Evolutionary conservation across 768 basidiomycete genomes (phyloP).

Genomic region (Kwoniella dendrophila): DNA sequence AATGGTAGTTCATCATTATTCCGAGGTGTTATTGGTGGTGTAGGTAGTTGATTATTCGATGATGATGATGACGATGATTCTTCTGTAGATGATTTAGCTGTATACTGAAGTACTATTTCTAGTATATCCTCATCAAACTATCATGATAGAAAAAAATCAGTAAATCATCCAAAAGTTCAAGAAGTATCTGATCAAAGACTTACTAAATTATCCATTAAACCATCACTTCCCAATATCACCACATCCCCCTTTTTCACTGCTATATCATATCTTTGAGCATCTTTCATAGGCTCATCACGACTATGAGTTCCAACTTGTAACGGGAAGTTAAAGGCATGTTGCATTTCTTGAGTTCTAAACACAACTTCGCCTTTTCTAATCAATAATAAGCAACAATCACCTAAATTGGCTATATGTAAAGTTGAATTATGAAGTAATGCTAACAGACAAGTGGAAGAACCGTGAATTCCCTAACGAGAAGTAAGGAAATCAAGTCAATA

Average conservation of each 20-base stretch:
- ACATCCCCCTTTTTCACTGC: conserved; percentile 58
- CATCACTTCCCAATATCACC: conserved; percentile 54
- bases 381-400: conserved; percentile 72
- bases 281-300: conserved; percentile 64
- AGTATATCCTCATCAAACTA: conserved; percentile 56
- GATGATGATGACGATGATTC: conserved; percentile 6
- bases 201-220: conserved; percentile 56
- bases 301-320: conserved; percentile 58
- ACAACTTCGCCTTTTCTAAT: conserved; percentile 72
- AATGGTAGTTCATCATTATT: conserved; percentile 31
- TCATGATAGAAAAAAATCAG: conserved; percentile 33
- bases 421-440: conserved; percentile 56
- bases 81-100: conserved; percentile 25
- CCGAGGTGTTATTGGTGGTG: conserved; percentile 14
- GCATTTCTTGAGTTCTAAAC: conserved; percentile 91
- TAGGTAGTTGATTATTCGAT: conserved; percentile 17
- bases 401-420: conserved; percentile 52
- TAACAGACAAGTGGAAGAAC: conserved; percentile 58
- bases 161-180: conserved; percentile 40
- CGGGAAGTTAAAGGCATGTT: conserved; percentile 68
- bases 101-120: conserved; percentile 52
- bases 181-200: conserved; percentile 17
- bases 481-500: neutral
- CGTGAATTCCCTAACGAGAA: conserved; percentile 59
- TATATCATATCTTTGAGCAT: conserved; percentile 66